Base-by-base conservation (phyloP, 2,329 filamentous ascomycete genomes). In the Cladosporium sp. region DNA sequence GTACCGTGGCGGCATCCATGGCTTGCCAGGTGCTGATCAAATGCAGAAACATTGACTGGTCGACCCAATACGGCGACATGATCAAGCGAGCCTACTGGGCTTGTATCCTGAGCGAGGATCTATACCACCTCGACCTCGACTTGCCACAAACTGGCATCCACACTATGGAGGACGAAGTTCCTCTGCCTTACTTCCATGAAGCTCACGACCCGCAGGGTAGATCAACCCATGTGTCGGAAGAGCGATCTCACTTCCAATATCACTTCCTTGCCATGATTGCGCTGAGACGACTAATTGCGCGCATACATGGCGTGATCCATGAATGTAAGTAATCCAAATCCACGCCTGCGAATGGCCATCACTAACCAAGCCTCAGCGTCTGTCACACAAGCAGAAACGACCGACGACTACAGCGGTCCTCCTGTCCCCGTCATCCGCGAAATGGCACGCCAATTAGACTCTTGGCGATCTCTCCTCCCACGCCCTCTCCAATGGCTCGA, bases 241-340 rank as follows among this genome's bases (percentile, higher is more conserved):
- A 80, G 54, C 64, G 70, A 8, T 76, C 77, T 1, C 74, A 80
- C 53, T 80, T 78, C 51, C 75, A 80, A 54, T 76, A 80, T 52
- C 74, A 84, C 57, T 83, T 82, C 61, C 73, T 78, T 2, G 81
- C 80, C 0, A 80, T 83, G 58, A 77, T 84, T 40, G 76, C 79
- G 8, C 69, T 84, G 15, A 71, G 77, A 17, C 70, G 76, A 19
- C 65, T 84, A 2, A 76, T 78, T 32, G 70, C 74, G 1, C 72
- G 76, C 19, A 76, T 82, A 15, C 76, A 84, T 60, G 68, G 68
- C 38, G 69, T 70, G 2, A 71, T 84, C 22, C 75, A 70, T 52
- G 74, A 76, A 55, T 70, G 80, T 82, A 66, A 66, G 77, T 68
- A 13, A 32, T n/a, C 17, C 7, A 11, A 12, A n/a, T 7, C 36